Base-by-base conservation (phyloP, 2,329 filamentous ascomycete species). In the Sordariomycetes sp. region DNA sequence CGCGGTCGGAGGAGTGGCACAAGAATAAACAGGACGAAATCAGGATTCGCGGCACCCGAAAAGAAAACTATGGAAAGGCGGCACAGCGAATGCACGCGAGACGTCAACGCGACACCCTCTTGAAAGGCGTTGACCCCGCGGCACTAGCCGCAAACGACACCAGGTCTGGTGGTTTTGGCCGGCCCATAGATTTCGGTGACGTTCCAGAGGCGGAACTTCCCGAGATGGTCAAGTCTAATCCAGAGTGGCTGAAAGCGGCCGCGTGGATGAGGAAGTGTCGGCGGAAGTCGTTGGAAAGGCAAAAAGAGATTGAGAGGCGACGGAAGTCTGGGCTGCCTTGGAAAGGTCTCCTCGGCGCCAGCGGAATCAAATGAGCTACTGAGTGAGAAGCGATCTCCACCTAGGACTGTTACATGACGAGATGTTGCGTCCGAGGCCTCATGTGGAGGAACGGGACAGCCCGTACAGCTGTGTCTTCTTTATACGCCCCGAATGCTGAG, bases 1-100 rank as follows among this genome's bases (percentile, higher is more conserved):
- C 67, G 1, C 70, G 71, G 52, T 71, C 75, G 0, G 62, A 71
- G 3, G 66, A 68, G 20, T 82, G 79, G 78, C 67, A 74, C 54
- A 64, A 62, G 15, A 64, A 66, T 17, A 84, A 82, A 59, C 68
- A 73, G 36, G 62, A 65, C 1, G 79, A 84, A 58, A 81, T 84
- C 34, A 62, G 67, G 45, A 65, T 65, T 1, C 75, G 80, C 1
- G 74, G 73, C 4, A 70, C 68, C 2, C 71, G 76, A 20, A 84
- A 84, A 61, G 67, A 65, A 5, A 76, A 76, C 61, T 76, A 79
- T 53, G 78, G 79, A 22, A 73, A 71, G 59, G 74, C 71, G 0
- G 64, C 68, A 0, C 64, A 69, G 53, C 70, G 75, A 12, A 64
- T 72, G 60, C 69, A 64, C 32, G 68, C 67, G 60, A 61, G 68